Evolutionary conservation across 2,329 filamentous ascomycete genomes (phyloP).

Genomic region (Parastagonospora avenae): DNA sequence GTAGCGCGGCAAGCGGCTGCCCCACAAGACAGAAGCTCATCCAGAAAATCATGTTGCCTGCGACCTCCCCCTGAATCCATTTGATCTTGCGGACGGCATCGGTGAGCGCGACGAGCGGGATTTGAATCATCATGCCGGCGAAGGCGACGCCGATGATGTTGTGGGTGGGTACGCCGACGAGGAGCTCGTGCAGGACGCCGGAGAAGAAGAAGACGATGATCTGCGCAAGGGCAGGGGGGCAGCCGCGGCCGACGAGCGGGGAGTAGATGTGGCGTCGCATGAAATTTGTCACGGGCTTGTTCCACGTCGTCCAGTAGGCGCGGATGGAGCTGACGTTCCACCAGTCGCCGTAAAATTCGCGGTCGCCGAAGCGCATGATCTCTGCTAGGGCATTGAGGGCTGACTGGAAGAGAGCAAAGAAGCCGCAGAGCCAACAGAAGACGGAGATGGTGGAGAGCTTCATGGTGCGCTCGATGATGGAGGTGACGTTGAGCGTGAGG

Average conservation of each 20-base stretch:
- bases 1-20: constrained; percentile 86
- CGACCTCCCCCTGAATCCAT: constrained; percentile 73
- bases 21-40: constrained; percentile 93
- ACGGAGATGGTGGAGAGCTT: constrained; percentile 95
- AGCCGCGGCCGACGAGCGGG: constrained; percentile 83
- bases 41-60: constrained; percentile 97
- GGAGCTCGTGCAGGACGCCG: constrained; percentile 85
- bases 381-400: constrained; percentile 91
- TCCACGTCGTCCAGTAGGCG: constrained; percentile 95
- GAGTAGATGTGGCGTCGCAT: constrained; percentile 95
- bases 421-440: constrained; percentile 95
- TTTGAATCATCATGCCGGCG: constrained; percentile 88
- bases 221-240: constrained; percentile 72
- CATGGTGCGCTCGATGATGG: constrained; percentile 86
- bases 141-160: constrained; percentile 94
- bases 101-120: constrained; percentile 85
- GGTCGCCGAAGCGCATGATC: constrained; percentile 85
- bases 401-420: constrained; percentile 95
- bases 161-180: constrained; percentile 93
- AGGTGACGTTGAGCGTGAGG: constrained; percentile 75
- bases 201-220: constrained; percentile 86
- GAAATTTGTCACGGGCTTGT: constrained; percentile 95
- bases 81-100: constrained; percentile 79
- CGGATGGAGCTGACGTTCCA: constrained; percentile 86
- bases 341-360: constrained; percentile 96